phyloP scores from a whole-genome alignment of 2,329 filamentous ascomycete genomes.

The Penicillium sp. region DNA sequence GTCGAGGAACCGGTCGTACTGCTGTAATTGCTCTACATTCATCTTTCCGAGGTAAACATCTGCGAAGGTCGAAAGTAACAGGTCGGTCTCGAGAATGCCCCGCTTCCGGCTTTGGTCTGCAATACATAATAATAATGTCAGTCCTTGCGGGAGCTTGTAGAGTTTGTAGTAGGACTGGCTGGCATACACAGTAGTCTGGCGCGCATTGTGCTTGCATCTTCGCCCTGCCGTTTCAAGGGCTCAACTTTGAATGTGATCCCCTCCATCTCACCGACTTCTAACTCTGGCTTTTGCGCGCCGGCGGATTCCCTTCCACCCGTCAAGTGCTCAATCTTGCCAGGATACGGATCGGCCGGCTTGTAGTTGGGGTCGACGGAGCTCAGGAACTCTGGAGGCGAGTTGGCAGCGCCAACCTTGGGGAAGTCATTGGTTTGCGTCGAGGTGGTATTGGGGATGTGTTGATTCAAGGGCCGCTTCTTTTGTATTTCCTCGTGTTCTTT shows the following conservation, averaged over 20 bases:
- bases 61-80: slow-evolving; percentile 94
- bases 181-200: slow-evolving; percentile 69
- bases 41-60: slow-evolving; percentile 71
- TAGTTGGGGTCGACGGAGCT: slow-evolving; percentile 55
- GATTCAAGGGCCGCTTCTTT: slow-evolving; percentile 56
- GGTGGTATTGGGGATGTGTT: slow-evolving; percentile 61
- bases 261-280: slow-evolving; percentile 81
- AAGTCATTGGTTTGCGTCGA: slow-evolving; percentile 62
- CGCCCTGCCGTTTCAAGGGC: slow-evolving; percentile 78
- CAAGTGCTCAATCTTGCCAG: slow-evolving; percentile 62
- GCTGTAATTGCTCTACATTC: slow-evolving; percentile 65
- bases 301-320: slow-evolving; percentile 59
- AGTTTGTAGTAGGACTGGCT: neutral
- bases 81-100: slow-evolving; percentile 91
- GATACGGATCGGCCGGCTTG: slow-evolving; percentile 56
- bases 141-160: neutral
- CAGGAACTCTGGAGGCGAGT: slow-evolving; percentile 58
- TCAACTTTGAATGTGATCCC: slow-evolving; percentile 83
- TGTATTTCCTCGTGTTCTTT: slow-evolving; percentile 55
- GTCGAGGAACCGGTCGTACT: slow-evolving; percentile 91
- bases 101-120: slow-evolving; percentile 94
- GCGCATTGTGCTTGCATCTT: slow-evolving; percentile 80
- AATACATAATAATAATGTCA: slow-evolving; percentile 2
- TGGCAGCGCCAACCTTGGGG: slow-evolving; percentile 55
- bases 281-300: slow-evolving; percentile 57